Base-by-base conservation (phyloP, 345 rosid species). In the Schrenkiella parvula region DNA sequence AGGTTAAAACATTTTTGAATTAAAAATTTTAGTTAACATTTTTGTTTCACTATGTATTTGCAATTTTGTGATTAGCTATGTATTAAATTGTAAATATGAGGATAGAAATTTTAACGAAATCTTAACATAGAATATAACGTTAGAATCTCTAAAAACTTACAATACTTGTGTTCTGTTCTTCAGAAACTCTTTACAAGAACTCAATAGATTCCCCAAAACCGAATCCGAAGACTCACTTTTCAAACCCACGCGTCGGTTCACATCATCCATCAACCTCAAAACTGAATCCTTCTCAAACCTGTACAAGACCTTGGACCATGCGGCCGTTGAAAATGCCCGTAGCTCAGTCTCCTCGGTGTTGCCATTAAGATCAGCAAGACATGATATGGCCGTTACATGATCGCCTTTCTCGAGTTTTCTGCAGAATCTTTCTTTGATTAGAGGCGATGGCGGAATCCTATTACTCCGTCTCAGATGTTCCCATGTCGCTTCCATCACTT, bases 401-500 rank as follows among this genome's bases (percentile, higher is more conserved):
- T 91, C 86, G 11, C 82, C 74, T 58, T 80, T 85, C 74, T 87
- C 89, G 21, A 93, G 87, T 80, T 81, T 82, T 69, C 74, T 38
- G 72, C 84, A 66, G 57, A 89, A 84, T 72, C 90, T 84, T 75
- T 95, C 97, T 76, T 88, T 87, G 61, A 88, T 62, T 18, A 95
- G 84, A 75, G 88, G 44, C 17, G 84, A 68, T 2, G 91, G 95
- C 15, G 82, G 89, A 23, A 21, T 64, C 58, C 91, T 81, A 13
- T 58, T 72, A 4, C 55, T 75, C 68, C 29, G 76, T 34, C 47
- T 58, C 78, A 93, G 59, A 79, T 89, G 87, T 64, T 85, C 73
- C 95, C 90, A 91, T 19, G 95, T 91, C 56, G 73, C 81, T 79
- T 91, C 99, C 84, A 91, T 69, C 31, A 73, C 77, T 51, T 83